A percentile compares a stretch with the other conserved stretches of the same genome.
Evolutionary conservation across 805 yeast genomes (phyloP).

Genomic region (Ogataea methylovora): DNA sequence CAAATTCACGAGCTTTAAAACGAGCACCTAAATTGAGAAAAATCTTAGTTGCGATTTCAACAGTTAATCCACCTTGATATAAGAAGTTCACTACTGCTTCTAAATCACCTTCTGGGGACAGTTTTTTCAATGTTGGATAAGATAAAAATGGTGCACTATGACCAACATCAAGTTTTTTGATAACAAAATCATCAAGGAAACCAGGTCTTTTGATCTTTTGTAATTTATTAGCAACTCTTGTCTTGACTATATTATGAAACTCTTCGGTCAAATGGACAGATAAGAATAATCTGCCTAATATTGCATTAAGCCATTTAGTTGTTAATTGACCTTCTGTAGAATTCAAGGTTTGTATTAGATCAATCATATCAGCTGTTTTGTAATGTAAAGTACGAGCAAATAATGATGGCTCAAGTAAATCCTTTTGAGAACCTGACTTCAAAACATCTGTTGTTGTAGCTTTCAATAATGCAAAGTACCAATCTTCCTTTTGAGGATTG

Average conservation of each 20-base stretch:
- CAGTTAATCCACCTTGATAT: conserved; percentile 69
- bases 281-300: conserved; percentile 76
- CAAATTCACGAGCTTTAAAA: conserved; percentile 67
- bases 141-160: conserved; percentile 74
- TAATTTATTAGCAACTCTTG: conserved; percentile 62
- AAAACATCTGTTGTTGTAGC: conserved; percentile 41
- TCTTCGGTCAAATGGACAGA: conserved; percentile 66
- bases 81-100: conserved; percentile 52
- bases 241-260: conserved; percentile 49
- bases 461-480: conserved; percentile 80
- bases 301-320: conserved; percentile 86
- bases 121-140: conserved; percentile 56
- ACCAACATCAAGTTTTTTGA: conserved; percentile 70
- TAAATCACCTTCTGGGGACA: conserved; percentile 76
- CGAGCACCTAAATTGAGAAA: conserved; percentile 69
- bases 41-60: conserved; percentile 76
- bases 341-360: conserved; percentile 67
- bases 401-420: conserved; percentile 45
- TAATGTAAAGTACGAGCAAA: conserved; percentile 72
- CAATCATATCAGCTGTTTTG: conserved; percentile 62
- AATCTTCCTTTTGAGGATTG: conserved; percentile 82
- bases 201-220: conserved; percentile 81
- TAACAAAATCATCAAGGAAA: conserved; percentile 74
- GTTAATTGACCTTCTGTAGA: conserved; percentile 78
- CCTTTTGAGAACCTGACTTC: conserved; percentile 16